Evolutionary conservation across 2,329 filamentous ascomycete species (phyloP).

Genomic region (Tolypocladium amazonense): DNA sequence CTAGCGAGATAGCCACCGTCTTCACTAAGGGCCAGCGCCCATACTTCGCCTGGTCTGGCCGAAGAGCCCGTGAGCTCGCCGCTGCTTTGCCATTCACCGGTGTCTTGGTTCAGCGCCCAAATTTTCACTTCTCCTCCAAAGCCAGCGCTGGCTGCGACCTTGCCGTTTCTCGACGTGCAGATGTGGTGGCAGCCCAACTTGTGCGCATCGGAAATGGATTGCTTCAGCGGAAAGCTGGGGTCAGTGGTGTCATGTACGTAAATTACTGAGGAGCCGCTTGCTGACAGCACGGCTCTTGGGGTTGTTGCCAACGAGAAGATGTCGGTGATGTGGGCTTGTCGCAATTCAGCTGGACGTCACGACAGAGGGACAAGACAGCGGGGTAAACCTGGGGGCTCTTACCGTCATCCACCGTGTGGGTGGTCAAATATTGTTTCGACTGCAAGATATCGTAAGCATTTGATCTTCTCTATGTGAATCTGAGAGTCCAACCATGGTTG

Average conservation of each 20-base stretch:
- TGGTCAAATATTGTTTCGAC: slow-evolving; percentile 98
- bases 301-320: slow-evolving; percentile 79
- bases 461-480: background rate
- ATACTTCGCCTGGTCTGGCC: slow-evolving; percentile 61
- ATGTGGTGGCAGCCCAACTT: slow-evolving; percentile 88
- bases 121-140: slow-evolving; percentile 84
- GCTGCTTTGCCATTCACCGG: slow-evolving; percentile 38
- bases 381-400: slow-evolving; percentile 19
- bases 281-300: slow-evolving; percentile 63
- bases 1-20: slow-evolving; percentile 79
- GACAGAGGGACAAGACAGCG: slow-evolving; percentile 5
- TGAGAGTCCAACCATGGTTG: background rate
- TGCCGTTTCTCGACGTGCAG: slow-evolving; percentile 57
- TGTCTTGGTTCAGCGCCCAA: slow-evolving; percentile 55
- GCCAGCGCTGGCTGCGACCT: slow-evolving; percentile 68
- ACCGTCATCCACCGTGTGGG: slow-evolving; percentile 84
- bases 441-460: slow-evolving; percentile 22
- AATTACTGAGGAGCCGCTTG: slow-evolving; percentile 73
- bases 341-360: background rate
- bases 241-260: slow-evolving; percentile 67
- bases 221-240: slow-evolving; percentile 63
- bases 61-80: slow-evolving; percentile 30
- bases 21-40: slow-evolving; percentile 78
- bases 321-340: slow-evolving; percentile 66
- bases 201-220: slow-evolving; percentile 73